Base-by-base conservation (phyloP, 2,329 filamentous ascomycete genomes). In the Ceratocystis smalleyi region DNA sequence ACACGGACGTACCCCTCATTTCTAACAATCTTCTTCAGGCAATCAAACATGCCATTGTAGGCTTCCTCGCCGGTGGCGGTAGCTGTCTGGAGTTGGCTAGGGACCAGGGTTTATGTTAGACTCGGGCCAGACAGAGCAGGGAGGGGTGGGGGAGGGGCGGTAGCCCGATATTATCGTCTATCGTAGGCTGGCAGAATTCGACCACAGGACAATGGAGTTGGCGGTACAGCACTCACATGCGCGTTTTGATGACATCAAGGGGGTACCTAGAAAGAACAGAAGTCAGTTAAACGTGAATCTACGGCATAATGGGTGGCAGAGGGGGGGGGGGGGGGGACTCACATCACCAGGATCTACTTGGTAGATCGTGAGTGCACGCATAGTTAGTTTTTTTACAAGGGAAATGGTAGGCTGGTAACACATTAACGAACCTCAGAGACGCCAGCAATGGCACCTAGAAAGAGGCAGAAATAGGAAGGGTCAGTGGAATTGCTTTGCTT, bases 21-120 rank as follows among this genome's bases (percentile, higher is more conserved):
- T 77, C 84, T 87, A 75, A 99, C 84, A 72, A 99, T 99, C 83
- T 99, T 99, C 73, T 84, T 82, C 81, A 99, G 95, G 81, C 92
- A 97, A 77, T 99, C 94, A 66, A 96, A 73, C 91, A 97, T 99
- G 81, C 94, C 90, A 78, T 84, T 96, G 82, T 99, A 97, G 70
- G 82, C 79, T 71, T 97, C 94, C 69, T 86, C 86, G 66, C 90
- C 89, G 24, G 80, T 78, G 54, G 80, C 83, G 69, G 79, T 81
- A 71, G 86, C 87, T 63, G 87, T 88, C 78, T 96, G 91, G 65
- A 96, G 81, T 77, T 96, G 91, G 74, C 89, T 96, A 71, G 67
- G 30, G 5, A 55, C n/a, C 47, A 5, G 43, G 35, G 35, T 40
- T 4, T 55, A 35, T 59, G 43, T 64, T 62, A 67, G 61, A 49